A percentile compares a stretch with the other conserved stretches of the same genome.
phyloP scores from a whole-genome alignment of 2,329 filamentous ascomycete genomes.

The Penicillium sp. region DNA sequence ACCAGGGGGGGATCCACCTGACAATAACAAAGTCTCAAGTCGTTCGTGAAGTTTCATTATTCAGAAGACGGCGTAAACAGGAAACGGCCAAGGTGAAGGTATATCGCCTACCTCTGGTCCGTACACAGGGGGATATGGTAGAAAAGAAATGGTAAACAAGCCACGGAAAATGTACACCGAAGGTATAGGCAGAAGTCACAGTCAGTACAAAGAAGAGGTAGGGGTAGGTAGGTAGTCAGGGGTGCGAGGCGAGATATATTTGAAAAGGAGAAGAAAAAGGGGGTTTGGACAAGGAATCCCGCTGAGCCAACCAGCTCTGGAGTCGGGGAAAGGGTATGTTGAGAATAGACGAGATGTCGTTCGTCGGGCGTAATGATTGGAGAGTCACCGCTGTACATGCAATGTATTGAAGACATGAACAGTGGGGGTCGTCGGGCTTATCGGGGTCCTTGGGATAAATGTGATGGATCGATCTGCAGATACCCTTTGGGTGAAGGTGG shows the following conservation, averaged over 20 bases:
- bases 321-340: not conserved
- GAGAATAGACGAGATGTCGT: not conserved
- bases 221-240: not conserved
- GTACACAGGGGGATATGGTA: constrained; percentile 14
- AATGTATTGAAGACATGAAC: not conserved
- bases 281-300: not conserved
- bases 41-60: constrained; percentile 26
- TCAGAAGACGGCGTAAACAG: constrained; percentile 19
- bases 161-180: constrained; percentile 17
- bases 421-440: not conserved
- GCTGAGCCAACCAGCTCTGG: not conserved
- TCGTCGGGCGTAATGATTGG: not conserved
- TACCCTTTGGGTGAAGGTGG: not conserved
- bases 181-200: constrained; percentile 13
- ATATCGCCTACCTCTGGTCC: constrained; percentile 9
- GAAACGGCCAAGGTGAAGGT: constrained; percentile 1
- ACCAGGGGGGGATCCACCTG: constrained; percentile 8
- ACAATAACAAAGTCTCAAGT: constrained; percentile 9
- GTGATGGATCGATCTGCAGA: constrained; percentile 4
- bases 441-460: not conserved
- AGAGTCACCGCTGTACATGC: not conserved
- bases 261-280: not conserved
- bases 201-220: constrained; percentile 9
- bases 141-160: constrained; percentile 1
- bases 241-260: not conserved